Percentiles rank a stretch among this genome's conserved stretches.
Evolutionary conservation across 1,284 basidiomycete genomes (phyloP).

Genomic region (Pseudozyma pruni): DNA sequence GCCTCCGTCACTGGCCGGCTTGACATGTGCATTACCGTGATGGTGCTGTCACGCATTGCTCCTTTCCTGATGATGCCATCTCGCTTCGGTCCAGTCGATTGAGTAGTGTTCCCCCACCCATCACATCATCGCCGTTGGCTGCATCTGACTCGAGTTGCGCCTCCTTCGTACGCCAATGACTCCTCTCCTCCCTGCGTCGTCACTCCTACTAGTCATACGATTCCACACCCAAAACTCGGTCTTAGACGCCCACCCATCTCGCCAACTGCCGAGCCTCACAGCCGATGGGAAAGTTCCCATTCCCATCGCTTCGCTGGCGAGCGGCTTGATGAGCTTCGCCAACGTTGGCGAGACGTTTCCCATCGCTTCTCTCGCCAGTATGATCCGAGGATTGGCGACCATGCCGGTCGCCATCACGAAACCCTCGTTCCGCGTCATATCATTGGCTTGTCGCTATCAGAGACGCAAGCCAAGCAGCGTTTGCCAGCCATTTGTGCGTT

Average conservation of each 20-base stretch:
- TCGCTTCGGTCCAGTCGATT: no score
- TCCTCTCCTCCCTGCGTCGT: constrained; percentile 2
- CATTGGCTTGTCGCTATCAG: constrained; percentile 3
- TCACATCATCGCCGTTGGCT: no score
- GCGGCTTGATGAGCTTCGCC: background rate
- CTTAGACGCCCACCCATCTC: background rate
- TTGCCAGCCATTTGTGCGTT: no score
- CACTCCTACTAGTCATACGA: background rate
- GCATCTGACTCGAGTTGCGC: no score
- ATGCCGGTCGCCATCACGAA: background rate
- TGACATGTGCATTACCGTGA: no score
- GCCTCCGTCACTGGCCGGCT: no score
- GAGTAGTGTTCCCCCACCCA: no score
- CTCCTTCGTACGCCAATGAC: no score
- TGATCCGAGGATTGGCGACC: background rate
- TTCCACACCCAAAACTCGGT: background rate
- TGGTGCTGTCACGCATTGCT: no score
- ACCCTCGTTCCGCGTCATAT: constrained; percentile 9
- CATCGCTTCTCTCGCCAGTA: background rate
- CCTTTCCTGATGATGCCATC: no score
- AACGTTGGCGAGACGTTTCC: background rate
- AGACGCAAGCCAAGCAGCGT: background rate
- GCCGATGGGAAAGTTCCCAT: constrained; percentile 23
- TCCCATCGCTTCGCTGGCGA: constrained; percentile 8
- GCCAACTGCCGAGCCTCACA: background rate